Evolutionary conservation across 2,329 filamentous ascomycete genomes (phyloP), one percentile per base, ranked within the genome.

Genomic region (Tolypocladium tropicale): DNA sequence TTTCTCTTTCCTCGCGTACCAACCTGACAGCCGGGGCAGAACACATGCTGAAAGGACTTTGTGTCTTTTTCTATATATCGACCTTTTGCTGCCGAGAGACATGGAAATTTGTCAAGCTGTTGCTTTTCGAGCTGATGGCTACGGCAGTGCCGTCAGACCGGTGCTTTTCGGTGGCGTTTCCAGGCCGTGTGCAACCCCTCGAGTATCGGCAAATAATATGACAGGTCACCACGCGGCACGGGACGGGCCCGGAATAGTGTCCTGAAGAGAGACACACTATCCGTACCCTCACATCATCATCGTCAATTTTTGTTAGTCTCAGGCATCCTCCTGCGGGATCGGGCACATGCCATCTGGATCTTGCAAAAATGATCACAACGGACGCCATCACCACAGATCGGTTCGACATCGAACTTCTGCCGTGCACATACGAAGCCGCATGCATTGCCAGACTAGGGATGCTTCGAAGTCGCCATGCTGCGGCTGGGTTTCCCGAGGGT

Each of bases 1-100:
- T 68, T 61, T 43, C 67, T 65, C 65, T 68, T 67, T 56, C 57
- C 65, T 63, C 64, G 32, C 57, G 49, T 55, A 30, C 16, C 25
- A 36, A 37, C 36, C 51, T 21, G 54, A 43, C 55, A 21, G 9
- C 11, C 43, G 4, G 9, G 18, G 18, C 18, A 11, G 7, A 32
- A 12, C 9, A 5, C 41, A 14, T n/a, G 25, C 21, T 28, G 12
- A 12, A 14, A 50, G 28, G 28, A 50, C 46, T 10, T 6, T 9
- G 14, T 30, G n/a, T n/a, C 10, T 4, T 18, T 46, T n/a, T 32
- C 10, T 10, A 11, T 33, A 6, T 9, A 32, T 14, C 18, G 14
- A 50, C 16, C 18, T 21, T 18, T 49, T 32, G 16, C 18, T 32
- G 18, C 28, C 10, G 18, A 33, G 46, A 33, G 28, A 28, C 10